Percentiles rank a stretch among this genome's conserved stretches.
Evolutionary conservation across 106 monocot species (phyloP).

Genomic region (Chionographis japonica): DNA sequence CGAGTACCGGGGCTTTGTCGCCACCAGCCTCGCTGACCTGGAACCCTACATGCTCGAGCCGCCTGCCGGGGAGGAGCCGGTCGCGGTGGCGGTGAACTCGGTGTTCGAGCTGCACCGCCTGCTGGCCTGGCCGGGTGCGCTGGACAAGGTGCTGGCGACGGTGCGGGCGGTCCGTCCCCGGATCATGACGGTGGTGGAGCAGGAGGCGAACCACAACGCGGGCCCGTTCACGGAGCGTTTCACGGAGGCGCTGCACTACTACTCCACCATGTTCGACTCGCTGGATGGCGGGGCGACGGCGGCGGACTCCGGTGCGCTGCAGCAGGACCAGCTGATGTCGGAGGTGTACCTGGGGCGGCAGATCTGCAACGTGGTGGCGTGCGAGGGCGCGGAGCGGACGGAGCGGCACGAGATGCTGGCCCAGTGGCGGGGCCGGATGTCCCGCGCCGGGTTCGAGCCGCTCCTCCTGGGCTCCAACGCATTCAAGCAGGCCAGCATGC

Average conservation of each 20-base stretch:
- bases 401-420: constrained; percentile 76
- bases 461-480: constrained; percentile 81
- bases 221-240: constrained; percentile 64
- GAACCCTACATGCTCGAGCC: constrained; percentile 62
- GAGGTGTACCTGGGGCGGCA: constrained; percentile 85
- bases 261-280: constrained; percentile 96
- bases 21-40: constrained; percentile 62
- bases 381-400: constrained; percentile 64
- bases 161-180: constrained; percentile 54
- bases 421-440: constrained; percentile 59
- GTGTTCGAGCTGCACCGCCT: constrained; percentile 76
- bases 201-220: constrained; percentile 86
- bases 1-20: constrained; percentile 67
- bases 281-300: constrained; percentile 46
- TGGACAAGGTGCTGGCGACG: constrained; percentile 57
- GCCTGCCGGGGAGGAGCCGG: constrained; percentile 20
- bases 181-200: constrained; percentile 82
- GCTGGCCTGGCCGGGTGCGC: constrained; percentile 48
- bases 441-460: constrained; percentile 61
- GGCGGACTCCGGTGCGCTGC: not conserved
- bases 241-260: constrained; percentile 87
- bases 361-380: constrained; percentile 84
- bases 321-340: constrained; percentile 56
- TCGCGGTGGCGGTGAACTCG: constrained; percentile 80
- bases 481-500: constrained; percentile 82